These are phyloP conservation scores for Blakeslea trispora DNA, from an alignment of 371 early-diverging fungal genomes.

Conservation along the genomic window DNA sequence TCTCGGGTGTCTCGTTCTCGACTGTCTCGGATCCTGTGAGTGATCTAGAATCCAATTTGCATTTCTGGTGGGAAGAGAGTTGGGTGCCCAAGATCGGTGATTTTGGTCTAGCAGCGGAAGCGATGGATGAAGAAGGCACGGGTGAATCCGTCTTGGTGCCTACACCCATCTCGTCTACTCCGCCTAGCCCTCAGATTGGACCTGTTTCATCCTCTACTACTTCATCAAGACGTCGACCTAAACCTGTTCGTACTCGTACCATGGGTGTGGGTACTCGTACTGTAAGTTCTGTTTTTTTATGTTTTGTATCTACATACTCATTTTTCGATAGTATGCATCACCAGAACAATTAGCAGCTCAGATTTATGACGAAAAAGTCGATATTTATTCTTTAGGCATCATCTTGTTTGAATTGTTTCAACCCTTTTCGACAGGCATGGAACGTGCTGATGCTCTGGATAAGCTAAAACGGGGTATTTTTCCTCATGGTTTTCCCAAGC, in stretches of 20 bases:
- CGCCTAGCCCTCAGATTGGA: constrained; percentile 8
- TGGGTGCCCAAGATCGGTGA: constrained; percentile 83
- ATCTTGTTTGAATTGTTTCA: constrained; percentile 72
- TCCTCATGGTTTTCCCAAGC: constrained; percentile 73
- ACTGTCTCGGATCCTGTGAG: not conserved
- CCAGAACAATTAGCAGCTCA: constrained; percentile 84
- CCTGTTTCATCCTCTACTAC: not conserved
- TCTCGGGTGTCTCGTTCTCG: not conserved
- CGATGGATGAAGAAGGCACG: constrained; percentile 14
- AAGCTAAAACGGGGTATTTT: constrained; percentile 68
- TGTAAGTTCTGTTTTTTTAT: constrained; percentile 32
- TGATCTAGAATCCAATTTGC: constrained; percentile 23
- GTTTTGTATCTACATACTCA: too few species aligned
- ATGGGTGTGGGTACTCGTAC: constrained; percentile 77
- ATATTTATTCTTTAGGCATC: constrained; percentile 75
- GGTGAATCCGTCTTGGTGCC: constrained; percentile 9
- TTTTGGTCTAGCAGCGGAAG: constrained; percentile 80
- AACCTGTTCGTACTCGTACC: constrained; percentile 34
- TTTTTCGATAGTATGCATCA: constrained; percentile 88
- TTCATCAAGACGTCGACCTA: constrained; percentile 2
- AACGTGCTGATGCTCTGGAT: constrained; percentile 62
- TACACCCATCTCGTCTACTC: constrained; percentile 17
- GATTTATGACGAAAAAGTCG: constrained; percentile 64
- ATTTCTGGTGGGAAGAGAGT: constrained; percentile 42
- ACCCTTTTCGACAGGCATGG: constrained; percentile 69